Conservation (phyloP, 176 grass and related monocot genomes). For the Eleusine coracana region DNA sequence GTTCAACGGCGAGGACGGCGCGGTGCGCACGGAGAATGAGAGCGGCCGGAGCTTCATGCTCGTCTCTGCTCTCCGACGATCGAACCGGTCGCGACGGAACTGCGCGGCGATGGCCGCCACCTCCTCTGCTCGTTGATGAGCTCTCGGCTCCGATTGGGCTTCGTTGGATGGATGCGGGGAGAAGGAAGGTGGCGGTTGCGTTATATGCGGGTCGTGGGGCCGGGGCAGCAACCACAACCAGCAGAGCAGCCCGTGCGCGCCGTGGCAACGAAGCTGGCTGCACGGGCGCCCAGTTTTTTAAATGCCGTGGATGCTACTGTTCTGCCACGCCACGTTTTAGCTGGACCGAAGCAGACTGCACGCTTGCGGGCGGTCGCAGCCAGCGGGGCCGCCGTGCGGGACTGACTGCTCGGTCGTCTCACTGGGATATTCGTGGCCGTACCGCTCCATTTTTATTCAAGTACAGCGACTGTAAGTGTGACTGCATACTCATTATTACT, state of each 20-base stretch:
- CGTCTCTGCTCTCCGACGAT: not conserved
- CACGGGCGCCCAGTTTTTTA: constrained; percentile 26
- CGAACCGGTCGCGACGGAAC: not conserved
- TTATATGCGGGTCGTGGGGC: constrained; percentile 36
- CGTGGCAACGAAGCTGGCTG: constrained; percentile 49
- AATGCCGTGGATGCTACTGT: not conserved
- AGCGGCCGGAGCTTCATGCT: constrained; percentile 43
- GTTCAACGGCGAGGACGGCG: not conserved
- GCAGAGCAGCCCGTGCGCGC: not conserved
- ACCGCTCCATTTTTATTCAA: not conserved
- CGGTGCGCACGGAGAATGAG: not conserved
- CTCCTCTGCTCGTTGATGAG: not conserved
- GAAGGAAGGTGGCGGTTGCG: constrained; percentile 13
- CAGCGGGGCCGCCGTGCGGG: too few species aligned
- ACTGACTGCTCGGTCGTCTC: too few species aligned
- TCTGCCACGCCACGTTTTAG: not conserved
- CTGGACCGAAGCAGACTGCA: not conserved
- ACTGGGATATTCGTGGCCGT: not conserved
- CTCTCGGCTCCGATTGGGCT: not conserved
- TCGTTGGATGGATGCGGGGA: not conserved
- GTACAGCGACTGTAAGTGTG: too few species aligned
- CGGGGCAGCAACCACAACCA: too few species aligned
- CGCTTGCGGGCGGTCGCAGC: not conserved
- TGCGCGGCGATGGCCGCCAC: not conserved
- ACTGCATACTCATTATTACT: too few species aligned